Conservation (phyloP, 257 asterid species). For the Solanum verrucosum region DNA sequence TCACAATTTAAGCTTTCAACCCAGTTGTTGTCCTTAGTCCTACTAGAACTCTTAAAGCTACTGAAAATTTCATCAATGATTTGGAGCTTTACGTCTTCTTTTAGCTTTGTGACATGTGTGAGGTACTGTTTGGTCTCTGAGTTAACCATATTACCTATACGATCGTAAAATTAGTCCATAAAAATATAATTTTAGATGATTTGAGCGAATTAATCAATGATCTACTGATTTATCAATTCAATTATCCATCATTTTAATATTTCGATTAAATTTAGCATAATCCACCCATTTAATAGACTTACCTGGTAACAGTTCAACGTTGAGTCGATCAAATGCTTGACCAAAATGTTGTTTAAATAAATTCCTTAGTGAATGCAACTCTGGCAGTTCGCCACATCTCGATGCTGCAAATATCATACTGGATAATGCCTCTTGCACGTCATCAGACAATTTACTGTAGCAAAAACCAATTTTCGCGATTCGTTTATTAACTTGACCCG, state of each 20-base stretch:
- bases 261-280: neutral
- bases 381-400: slow-evolving; percentile 31
- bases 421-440: slow-evolving; percentile 22
- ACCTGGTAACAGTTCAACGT: slow-evolving; percentile 20
- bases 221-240: neutral
- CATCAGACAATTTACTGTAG: slow-evolving; percentile 15
- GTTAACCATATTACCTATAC: slow-evolving; percentile 11
- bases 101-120: neutral
- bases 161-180: neutral
- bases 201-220: neutral
- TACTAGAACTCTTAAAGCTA: neutral
- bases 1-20: neutral
- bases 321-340: slow-evolving; percentile 11
- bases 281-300: neutral
- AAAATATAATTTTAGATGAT: neutral
- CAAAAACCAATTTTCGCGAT: neutral
- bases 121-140: neutral
- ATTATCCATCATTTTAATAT: neutral
- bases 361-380: slow-evolving; percentile 14
- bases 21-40: neutral
- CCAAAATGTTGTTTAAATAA: slow-evolving; percentile 21
- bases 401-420: slow-evolving; percentile 33
- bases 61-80: slow-evolving; percentile 8
- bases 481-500: neutral
- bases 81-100: slow-evolving; percentile 6